phyloP scores from a whole-genome alignment of 371 early-diverging fungal genomes.

The Rhizopus microsporus region DNA sequence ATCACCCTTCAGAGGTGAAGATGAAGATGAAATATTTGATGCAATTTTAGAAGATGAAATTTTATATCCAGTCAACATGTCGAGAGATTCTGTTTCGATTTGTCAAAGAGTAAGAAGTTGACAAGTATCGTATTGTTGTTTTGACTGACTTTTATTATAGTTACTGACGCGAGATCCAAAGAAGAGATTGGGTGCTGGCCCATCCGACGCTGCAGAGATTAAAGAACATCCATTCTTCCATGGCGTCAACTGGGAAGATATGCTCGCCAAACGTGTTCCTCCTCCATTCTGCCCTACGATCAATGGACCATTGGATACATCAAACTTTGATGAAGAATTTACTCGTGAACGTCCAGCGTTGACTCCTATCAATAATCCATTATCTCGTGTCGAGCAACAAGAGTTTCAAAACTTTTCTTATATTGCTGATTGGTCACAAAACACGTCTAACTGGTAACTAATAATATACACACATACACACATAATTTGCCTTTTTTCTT shows the following conservation, averaged over 20 bases:
- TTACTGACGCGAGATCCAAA: constrained; percentile 88
- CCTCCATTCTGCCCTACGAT: constrained; percentile 92
- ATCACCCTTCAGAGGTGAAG: constrained; percentile 94
- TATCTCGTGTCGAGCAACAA: constrained; percentile 83
- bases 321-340: constrained; percentile 96
- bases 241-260: constrained; percentile 93
- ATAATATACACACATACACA: not conserved
- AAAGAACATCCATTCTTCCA: constrained; percentile 93
- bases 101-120: constrained; percentile 69
- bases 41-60: constrained; percentile 94
- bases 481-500: constrained; percentile 3
- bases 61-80: constrained; percentile 90
- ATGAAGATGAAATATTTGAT: constrained; percentile 96
- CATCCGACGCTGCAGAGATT: constrained; percentile 88
- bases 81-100: constrained; percentile 87
- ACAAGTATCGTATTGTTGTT: not conserved
- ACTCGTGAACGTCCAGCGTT: constrained; percentile 89
- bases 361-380: constrained; percentile 83
- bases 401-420: constrained; percentile 93
- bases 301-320: constrained; percentile 82
- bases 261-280: constrained; percentile 77
- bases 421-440: constrained; percentile 69
- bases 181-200: constrained; percentile 84
- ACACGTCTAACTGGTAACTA: constrained; percentile 2
- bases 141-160: constrained; percentile 33